Percentiles rank a stretch among this genome's conserved stretches.
Conservation (phyloP, 495 filamentous ascomycete species). For the Neohortaea acidophila region DNA sequence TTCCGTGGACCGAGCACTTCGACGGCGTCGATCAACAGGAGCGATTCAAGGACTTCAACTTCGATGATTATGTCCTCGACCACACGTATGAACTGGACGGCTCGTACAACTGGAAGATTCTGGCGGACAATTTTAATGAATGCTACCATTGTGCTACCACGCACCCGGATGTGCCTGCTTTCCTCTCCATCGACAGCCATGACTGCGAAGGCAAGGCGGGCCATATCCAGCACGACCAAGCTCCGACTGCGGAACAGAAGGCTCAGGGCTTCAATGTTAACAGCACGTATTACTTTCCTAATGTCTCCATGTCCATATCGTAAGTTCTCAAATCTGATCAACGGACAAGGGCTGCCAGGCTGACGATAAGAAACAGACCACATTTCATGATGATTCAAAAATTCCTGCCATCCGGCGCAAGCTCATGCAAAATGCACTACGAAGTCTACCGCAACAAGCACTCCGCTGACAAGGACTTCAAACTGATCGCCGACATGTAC, state of each 20-base stretch:
- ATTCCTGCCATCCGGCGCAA: constrained; percentile 30
- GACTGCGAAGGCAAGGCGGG: constrained; percentile 28
- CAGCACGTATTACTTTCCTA: constrained; percentile 35
- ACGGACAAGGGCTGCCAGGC: constrained; percentile 1
- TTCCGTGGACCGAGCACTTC: constrained; percentile 32
- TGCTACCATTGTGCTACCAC: constrained; percentile 38
- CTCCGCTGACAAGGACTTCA: constrained; percentile 31
- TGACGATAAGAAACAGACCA: constrained; percentile 22
- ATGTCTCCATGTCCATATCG: constrained; percentile 32
- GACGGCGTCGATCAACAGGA: constrained; percentile 27
- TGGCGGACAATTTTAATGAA: constrained; percentile 37
- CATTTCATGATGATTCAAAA: constrained; percentile 36
- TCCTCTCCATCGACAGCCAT: constrained; percentile 32
- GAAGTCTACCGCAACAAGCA: constrained; percentile 38
- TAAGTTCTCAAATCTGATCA: constrained; percentile 21
- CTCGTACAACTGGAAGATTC: constrained; percentile 38
- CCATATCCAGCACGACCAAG: constrained; percentile 32
- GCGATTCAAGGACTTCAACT: constrained; percentile 28
- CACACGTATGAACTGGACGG: constrained; percentile 34
- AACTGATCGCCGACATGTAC: constrained; percentile 29
- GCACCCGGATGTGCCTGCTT: constrained; percentile 32
- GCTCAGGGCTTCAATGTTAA: constrained; percentile 22
- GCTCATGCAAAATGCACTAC: constrained; percentile 29
- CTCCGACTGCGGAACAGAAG: constrained; percentile 27
- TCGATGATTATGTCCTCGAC: constrained; percentile 35